A percentile compares a stretch with the other conserved stretches of the same genome.
Evolutionary conservation across 2,329 filamentous ascomycete genomes (phyloP).

Genomic region (Cyphellophora europaea): DNA sequence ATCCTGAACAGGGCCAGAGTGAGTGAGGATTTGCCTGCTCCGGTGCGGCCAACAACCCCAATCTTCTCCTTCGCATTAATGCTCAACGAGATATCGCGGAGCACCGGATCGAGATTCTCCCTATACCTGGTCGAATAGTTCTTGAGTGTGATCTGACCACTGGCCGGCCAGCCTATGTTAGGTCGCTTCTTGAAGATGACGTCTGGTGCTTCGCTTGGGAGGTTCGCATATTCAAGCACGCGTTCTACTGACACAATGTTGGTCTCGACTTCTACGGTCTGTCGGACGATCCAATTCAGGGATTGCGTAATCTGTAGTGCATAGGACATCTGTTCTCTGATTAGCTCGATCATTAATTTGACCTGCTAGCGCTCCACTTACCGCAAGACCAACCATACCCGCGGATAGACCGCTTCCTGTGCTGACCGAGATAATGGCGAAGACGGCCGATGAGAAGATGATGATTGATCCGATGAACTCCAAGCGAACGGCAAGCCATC

Average conservation of each 20-base stretch:
- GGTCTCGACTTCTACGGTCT: constrained; percentile 99
- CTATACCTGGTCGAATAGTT: constrained; percentile 94
- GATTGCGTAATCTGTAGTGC: constrained; percentile 94
- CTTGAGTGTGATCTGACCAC: constrained; percentile 80
- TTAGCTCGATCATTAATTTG: constrained; percentile 5
- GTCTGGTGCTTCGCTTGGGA: constrained; percentile 90
- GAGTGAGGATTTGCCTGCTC: constrained; percentile 89
- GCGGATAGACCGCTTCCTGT: constrained; percentile 53
- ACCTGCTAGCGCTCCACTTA: constrained; percentile 11
- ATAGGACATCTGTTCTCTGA: constrained; percentile 76
- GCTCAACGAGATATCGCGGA: constrained; percentile 84
- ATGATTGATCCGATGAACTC: constrained; percentile 94
- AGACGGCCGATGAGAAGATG: constrained; percentile 75
- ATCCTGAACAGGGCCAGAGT: constrained; percentile 91
- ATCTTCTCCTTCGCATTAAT: constrained; percentile 98
- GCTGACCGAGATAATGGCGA: constrained; percentile 72
- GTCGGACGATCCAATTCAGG: constrained; percentile 97
- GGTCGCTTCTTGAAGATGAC: constrained; percentile 82
- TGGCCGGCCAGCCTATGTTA: constrained; percentile 80
- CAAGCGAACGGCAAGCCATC: constrained; percentile 89
- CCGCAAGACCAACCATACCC: constrained; percentile 74
- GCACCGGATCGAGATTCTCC: constrained; percentile 76
- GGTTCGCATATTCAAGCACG: constrained; percentile 84
- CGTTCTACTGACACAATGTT: constrained; percentile 98
- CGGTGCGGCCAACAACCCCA: constrained; percentile 90